Conservation (phyloP, 1,284 basidiomycete species). For the Coriolopsis trogii region DNA sequence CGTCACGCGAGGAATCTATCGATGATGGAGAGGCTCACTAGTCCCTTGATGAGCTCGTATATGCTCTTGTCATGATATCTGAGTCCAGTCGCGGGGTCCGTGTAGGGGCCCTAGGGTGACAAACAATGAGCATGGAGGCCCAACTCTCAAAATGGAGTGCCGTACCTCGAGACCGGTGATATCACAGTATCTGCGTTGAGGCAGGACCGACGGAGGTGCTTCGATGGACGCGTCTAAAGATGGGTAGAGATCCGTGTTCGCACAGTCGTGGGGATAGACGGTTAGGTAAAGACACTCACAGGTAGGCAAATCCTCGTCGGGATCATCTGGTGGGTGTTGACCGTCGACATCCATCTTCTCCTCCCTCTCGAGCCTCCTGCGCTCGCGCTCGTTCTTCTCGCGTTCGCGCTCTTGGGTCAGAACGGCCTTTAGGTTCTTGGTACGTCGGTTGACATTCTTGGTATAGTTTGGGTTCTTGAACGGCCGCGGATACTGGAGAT, state of each 20-base stretch:
- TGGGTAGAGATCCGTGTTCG: no score
- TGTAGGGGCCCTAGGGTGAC: constrained; percentile 71
- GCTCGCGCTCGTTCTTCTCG: constrained; percentile 66
- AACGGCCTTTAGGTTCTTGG: constrained; percentile 77
- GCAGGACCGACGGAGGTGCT: constrained; percentile 81
- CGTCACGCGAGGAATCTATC: not conserved
- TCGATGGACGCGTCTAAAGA: constrained; percentile 81
- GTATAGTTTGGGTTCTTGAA: constrained; percentile 75
- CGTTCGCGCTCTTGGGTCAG: constrained; percentile 75
- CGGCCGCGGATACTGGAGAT: constrained; percentile 64
- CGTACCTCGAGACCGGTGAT: constrained; percentile 83
- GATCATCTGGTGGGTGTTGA: constrained; percentile 15
- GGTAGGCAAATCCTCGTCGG: constrained; percentile 65
- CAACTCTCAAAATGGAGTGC: not conserved
- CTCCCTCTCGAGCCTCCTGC: constrained; percentile 48
- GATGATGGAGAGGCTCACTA: constrained; percentile 52
- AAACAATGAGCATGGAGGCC: not conserved
- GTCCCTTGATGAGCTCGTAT: constrained; percentile 79
- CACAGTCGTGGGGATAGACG: no score
- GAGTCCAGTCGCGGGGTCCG: constrained; percentile 80
- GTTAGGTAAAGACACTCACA: constrained; percentile 61
- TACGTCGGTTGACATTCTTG: constrained; percentile 68
- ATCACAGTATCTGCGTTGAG: constrained; percentile 82
- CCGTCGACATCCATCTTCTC: constrained; percentile 47
- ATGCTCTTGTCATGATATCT: constrained; percentile 87